These are phyloP conservation scores for Penicillium arizonense DNA, from an alignment of 495 filamentous ascomycete species.

Conservation along the genomic window DNA sequence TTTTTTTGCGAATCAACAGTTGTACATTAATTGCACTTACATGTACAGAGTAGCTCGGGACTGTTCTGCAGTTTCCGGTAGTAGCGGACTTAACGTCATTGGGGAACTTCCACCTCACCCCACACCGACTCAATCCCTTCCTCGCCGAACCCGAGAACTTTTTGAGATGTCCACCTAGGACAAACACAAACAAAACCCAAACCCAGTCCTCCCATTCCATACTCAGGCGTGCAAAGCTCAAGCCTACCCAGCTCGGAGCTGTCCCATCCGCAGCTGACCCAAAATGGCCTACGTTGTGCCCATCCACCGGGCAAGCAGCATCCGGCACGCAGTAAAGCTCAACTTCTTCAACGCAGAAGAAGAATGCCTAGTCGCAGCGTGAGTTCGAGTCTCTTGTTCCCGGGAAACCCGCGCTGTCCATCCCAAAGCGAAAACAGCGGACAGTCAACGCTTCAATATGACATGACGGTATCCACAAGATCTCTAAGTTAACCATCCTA, in stretches of 20 bases:
- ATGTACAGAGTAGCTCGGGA: background rate
- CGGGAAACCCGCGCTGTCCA: background rate
- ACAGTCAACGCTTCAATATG: too few species aligned
- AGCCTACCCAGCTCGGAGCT: slow-evolving; percentile 13
- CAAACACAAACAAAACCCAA: background rate
- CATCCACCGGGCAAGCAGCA: slow-evolving; percentile 86
- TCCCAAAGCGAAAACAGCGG: background rate
- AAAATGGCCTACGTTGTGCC: slow-evolving; percentile 92
- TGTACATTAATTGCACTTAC: background rate
- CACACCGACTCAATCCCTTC: slow-evolving; percentile 6
- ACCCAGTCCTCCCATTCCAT: background rate
- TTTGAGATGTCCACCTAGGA: too few species aligned
- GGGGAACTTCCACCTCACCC: slow-evolving; percentile 9
- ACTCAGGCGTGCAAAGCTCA: slow-evolving; percentile 6
- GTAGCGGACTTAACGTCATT: slow-evolving; percentile 28
- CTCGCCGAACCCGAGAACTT: background rate
- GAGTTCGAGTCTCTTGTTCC: slow-evolving; percentile 32
- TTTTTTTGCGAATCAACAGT: background rate
- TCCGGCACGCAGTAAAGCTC: slow-evolving; percentile 81
- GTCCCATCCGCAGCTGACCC: slow-evolving; percentile 1
- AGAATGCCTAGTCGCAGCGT: slow-evolving; percentile 86
- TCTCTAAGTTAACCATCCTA: slow-evolving; percentile 3
- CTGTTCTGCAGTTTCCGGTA: slow-evolving; percentile 14
- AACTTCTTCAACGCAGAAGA: slow-evolving; percentile 70
- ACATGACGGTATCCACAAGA: too few species aligned